phyloP scores from a whole-genome alignment of 2,329 filamentous ascomycete species.

The Penicillium capsulatum region DNA sequence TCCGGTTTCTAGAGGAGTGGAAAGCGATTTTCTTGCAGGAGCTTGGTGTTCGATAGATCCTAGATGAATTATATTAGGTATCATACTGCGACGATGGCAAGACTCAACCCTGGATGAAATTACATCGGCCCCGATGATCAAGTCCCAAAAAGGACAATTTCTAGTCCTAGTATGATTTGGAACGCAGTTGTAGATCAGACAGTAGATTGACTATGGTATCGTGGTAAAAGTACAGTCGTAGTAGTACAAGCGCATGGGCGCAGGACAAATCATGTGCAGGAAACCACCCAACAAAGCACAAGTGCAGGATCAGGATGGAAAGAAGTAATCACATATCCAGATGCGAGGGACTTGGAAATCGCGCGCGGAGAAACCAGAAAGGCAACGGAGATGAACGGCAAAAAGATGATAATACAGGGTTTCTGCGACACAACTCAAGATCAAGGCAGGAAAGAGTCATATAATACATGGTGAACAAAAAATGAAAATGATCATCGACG shows the following conservation, averaged over 20 bases:
- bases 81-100: too few relatives aligned
- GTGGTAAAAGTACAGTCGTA: too few relatives aligned
- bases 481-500: constrained; percentile 13
- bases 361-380: constrained; percentile 1
- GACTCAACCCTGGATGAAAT: too few relatives aligned
- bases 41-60: too few relatives aligned
- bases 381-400: constrained; percentile 1
- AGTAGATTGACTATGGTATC: too few relatives aligned
- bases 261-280: constrained; percentile 1
- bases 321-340: constrained; percentile 17
- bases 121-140: too few relatives aligned
- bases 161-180: too few relatives aligned
- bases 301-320: constrained; percentile 2
- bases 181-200: too few relatives aligned
- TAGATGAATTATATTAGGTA: too few relatives aligned
- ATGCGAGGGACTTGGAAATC: constrained; percentile 9
- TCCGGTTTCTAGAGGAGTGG: too few relatives aligned
- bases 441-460: constrained; percentile 6
- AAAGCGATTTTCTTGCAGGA: too few relatives aligned
- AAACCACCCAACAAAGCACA: constrained; percentile 1
- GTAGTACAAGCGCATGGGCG: neutral
- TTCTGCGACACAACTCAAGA: constrained; percentile 11
- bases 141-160: too few relatives aligned
- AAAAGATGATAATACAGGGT: constrained; percentile 20
- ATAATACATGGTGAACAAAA: constrained; percentile 10